Evolutionary conservation across 2,329 filamentous ascomycete genomes (phyloP).

Genomic region (Calonectria naviculata): DNA sequence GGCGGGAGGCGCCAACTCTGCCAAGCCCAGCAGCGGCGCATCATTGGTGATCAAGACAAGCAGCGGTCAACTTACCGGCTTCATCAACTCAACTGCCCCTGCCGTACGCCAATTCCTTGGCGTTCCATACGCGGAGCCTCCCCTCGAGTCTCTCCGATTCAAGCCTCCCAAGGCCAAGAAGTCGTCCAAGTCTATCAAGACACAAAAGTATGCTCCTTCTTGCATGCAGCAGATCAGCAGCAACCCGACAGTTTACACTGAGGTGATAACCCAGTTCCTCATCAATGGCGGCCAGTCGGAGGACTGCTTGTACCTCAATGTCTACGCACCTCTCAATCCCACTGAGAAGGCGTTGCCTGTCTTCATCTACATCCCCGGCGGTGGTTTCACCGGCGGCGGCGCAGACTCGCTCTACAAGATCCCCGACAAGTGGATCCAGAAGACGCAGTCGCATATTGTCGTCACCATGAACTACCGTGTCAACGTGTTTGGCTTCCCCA

Average conservation of each 20-base stretch:
- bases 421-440: slow-evolving; percentile 34
- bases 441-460: slow-evolving; percentile 52
- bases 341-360: slow-evolving; percentile 32
- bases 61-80: slow-evolving; percentile 23
- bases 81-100: slow-evolving; percentile 28
- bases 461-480: slow-evolving; percentile 58
- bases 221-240: slow-evolving; percentile 40
- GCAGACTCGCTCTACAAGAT: slow-evolving; percentile 64
- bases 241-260: slow-evolving; percentile 49
- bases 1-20: slow-evolving; percentile 9
- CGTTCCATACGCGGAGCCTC: slow-evolving; percentile 68
- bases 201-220: slow-evolving; percentile 41
- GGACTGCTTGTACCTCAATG: slow-evolving; percentile 48
- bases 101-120: slow-evolving; percentile 39
- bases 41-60: slow-evolving; percentile 20
- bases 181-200: slow-evolving; percentile 36
- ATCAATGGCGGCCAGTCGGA: slow-evolving; percentile 46
- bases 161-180: slow-evolving; percentile 46
- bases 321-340: slow-evolving; percentile 44
- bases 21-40: slow-evolving; percentile 7
- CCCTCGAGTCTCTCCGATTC: slow-evolving; percentile 61
- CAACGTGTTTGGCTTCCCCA: slow-evolving; percentile 52
- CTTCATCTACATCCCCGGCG: slow-evolving; percentile 44
- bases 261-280: slow-evolving; percentile 52
- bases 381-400: slow-evolving; percentile 54